phyloP scores from a whole-genome alignment of 495 filamentous ascomycete genomes.

The Filosporella fistucella region DNA sequence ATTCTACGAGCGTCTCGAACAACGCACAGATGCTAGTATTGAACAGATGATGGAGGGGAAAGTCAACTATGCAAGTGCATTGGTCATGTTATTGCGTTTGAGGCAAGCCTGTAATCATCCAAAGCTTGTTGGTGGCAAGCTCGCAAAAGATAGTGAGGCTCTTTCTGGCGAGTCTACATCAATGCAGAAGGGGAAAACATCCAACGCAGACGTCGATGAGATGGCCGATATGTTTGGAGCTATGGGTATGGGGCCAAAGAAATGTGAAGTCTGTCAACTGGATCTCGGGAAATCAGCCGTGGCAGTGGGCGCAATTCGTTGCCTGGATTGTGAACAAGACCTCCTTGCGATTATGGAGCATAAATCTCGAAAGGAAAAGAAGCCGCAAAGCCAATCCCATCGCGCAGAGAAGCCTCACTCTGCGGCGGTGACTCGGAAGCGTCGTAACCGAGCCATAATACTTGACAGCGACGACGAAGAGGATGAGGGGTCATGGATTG shows the following conservation, averaged over 20 bases:
- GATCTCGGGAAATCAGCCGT: slow-evolving; percentile 58
- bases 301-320: slow-evolving; percentile 56
- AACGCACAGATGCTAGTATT: slow-evolving; percentile 78
- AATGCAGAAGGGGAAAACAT: slow-evolving; percentile 40
- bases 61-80: slow-evolving; percentile 74
- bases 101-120: slow-evolving; percentile 95
- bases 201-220: slow-evolving; percentile 63
- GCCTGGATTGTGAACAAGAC: slow-evolving; percentile 68
- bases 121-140: slow-evolving; percentile 73
- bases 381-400: slow-evolving; percentile 23
- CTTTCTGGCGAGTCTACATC: slow-evolving; percentile 54
- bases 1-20: slow-evolving; percentile 82
- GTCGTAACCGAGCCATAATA: slow-evolving; percentile 36
- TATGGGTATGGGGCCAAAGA: slow-evolving; percentile 72
- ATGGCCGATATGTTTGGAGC: slow-evolving; percentile 82
- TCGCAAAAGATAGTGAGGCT: slow-evolving; percentile 84
- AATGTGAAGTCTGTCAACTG: slow-evolving; percentile 84
- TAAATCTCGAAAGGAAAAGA: slow-evolving; percentile 24
- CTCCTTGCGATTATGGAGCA: slow-evolving; percentile 36
- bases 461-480: slow-evolving; percentile 43
- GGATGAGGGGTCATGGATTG: slow-evolving; percentile 74
- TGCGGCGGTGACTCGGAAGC: slow-evolving; percentile 15
- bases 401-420: slow-evolving; percentile 30
- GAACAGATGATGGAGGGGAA: slow-evolving; percentile 81
- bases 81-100: slow-evolving; percentile 82